A percentile compares a stretch with the other conserved stretches of the same genome.
These are phyloP conservation scores for Pyrenochaeta sp. DNA, from an alignment of 2,329 filamentous ascomycete genomes.

Conservation along the genomic window DNA sequence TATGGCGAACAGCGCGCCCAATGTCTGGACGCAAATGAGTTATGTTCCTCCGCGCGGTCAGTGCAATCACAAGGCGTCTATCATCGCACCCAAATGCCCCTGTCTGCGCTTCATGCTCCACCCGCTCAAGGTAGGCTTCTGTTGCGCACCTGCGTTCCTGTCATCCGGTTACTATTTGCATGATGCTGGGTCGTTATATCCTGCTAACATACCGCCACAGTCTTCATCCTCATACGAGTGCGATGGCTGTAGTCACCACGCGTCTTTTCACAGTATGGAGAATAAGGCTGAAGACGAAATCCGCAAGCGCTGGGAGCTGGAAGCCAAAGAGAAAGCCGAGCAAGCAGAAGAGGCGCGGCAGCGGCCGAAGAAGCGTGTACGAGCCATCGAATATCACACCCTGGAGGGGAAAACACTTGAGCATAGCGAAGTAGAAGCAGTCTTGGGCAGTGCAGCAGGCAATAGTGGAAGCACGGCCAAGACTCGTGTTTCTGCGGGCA, in stretches of 20 bases:
- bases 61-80: slow-evolving; percentile 59
- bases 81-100: slow-evolving; percentile 58
- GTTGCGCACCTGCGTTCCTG: not conserved
- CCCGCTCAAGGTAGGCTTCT: slow-evolving; percentile 58
- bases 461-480: slow-evolving; percentile 8
- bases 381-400: slow-evolving; percentile 33
- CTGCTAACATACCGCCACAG: slow-evolving; percentile 24
- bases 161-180: not conserved
- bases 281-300: slow-evolving; percentile 60
- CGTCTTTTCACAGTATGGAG: slow-evolving; percentile 63
- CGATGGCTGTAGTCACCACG: slow-evolving; percentile 65
- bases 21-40: slow-evolving; percentile 61
- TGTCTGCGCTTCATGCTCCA: slow-evolving; percentile 67
- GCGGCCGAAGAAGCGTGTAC: slow-evolving; percentile 38
- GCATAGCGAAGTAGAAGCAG: not conserved
- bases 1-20: slow-evolving; percentile 38
- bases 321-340: slow-evolving; percentile 43
- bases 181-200: not conserved
- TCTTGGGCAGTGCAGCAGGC: not conserved
- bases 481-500: not conserved
- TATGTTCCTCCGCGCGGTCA: slow-evolving; percentile 60
- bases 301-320: slow-evolving; percentile 54
- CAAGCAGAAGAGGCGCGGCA: slow-evolving; percentile 15
- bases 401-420: not conserved
- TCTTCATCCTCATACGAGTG: slow-evolving; percentile 62